These are phyloP conservation scores for Hyphopichia fennica DNA, from an alignment of 1,139 yeast genomes.

Conservation along the genomic window DNA sequence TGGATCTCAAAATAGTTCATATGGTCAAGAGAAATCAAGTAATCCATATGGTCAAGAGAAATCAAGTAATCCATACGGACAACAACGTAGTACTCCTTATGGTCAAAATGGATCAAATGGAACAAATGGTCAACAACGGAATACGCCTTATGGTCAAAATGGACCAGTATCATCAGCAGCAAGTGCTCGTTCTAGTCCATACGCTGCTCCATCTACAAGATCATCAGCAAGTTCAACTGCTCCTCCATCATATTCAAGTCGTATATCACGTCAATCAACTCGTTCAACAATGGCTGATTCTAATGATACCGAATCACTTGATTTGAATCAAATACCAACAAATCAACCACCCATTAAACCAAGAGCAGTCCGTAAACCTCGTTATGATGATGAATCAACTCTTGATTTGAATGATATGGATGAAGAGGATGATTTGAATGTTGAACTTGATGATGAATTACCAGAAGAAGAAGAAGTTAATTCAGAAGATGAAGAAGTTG, in stretches of 20 bases:
- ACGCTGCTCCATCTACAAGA: constrained; percentile 4
- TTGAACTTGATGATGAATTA: constrained; percentile 40
- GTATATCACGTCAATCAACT: constrained; percentile 6
- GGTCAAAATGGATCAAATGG: constrained; percentile 2
- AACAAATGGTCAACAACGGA: constrained; percentile 9
- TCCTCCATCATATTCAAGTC: constrained; percentile 5
- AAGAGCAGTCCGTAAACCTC: constrained; percentile 25
- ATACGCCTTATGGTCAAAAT: background rate
- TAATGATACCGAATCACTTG: constrained; percentile 40
- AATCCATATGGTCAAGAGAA: constrained; percentile 13
- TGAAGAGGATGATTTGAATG: constrained; percentile 48
- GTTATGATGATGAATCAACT: constrained; percentile 19
- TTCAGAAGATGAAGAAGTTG: constrained; percentile 83
- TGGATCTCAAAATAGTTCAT: constrained; percentile 7
- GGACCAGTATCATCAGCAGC: background rate
- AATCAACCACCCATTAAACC: constrained; percentile 15
- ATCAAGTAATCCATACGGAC: constrained; percentile 10
- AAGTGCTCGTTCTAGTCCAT: constrained; percentile 3
- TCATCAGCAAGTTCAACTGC: constrained; percentile 3
- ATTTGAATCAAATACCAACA: constrained; percentile 44
- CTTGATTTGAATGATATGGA: constrained; percentile 39
- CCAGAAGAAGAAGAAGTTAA: constrained; percentile 49
- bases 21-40: constrained; percentile 5
- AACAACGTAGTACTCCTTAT: background rate
- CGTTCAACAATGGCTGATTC: constrained; percentile 18